A percentile compares a stretch with the other conserved stretches of the same genome.
phyloP scores from a whole-genome alignment of 2,329 filamentous ascomycete genomes.

The Fusarium gaditjirri region DNA sequence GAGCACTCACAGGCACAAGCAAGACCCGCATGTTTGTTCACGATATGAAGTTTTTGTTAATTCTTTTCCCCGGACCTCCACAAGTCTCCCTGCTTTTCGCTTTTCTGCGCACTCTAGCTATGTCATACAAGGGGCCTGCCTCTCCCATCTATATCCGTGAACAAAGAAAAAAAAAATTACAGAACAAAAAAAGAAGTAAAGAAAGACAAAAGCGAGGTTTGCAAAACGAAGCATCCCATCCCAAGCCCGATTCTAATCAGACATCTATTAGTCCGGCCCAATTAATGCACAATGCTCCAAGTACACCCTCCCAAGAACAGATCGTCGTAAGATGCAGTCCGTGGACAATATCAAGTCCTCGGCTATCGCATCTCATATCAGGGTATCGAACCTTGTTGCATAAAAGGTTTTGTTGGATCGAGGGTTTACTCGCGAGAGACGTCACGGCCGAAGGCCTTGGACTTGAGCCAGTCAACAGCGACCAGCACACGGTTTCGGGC shows the following conservation, averaged over 20 bases:
- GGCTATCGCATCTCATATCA: constrained; percentile 33
- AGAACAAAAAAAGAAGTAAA: constrained; percentile 30
- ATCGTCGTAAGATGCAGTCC: constrained; percentile 35
- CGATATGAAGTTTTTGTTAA: constrained; percentile 13
- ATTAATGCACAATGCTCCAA: constrained; percentile 45
- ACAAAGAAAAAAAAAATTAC: constrained; percentile 39
- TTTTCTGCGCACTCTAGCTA: constrained; percentile 38
- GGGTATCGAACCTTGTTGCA: constrained; percentile 42
- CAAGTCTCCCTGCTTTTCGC: constrained; percentile 31
- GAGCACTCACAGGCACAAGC: not conserved
- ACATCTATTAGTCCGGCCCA: constrained; percentile 46
- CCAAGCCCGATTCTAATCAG: constrained; percentile 44
- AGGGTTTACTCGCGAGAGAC: constrained; percentile 79
- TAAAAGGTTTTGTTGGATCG: constrained; percentile 35
- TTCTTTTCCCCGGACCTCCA: constrained; percentile 3
- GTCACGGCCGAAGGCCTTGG: constrained; percentile 95
- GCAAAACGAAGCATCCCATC: constrained; percentile 40
- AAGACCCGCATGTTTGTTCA: constrained; percentile 13
- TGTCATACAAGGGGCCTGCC: constrained; percentile 40
- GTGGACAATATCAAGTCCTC: constrained; percentile 10
- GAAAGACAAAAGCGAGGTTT: constrained; percentile 34
- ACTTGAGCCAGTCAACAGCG: constrained; percentile 94
- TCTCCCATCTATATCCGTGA: constrained; percentile 39
- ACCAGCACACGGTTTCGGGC: constrained; percentile 95
- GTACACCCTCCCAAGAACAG: constrained; percentile 45